Base-by-base conservation (phyloP, 129 eudicot genomes). In the Tanacetum coccineum region DNA sequence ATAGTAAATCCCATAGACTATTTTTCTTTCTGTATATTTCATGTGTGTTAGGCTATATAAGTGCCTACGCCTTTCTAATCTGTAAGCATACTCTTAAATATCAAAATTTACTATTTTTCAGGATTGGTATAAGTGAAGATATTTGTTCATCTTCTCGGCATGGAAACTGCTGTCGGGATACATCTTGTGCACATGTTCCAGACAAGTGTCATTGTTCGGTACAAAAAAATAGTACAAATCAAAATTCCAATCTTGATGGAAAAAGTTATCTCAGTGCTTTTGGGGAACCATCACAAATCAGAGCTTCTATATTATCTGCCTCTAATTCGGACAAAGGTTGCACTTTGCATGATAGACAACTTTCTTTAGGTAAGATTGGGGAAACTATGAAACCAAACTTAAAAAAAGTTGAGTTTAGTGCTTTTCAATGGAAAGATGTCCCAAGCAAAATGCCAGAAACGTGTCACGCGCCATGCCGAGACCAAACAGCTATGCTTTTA, bases 401-500 rank as follows among this genome's bases (percentile, higher is more conserved):
- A 32, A 77, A 77, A 62, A 77, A 76, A 19, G 78, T 42, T 9
- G 79, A 74, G 46, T 74, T 65, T 47, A 72, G 58, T 66, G 59
- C 78, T 66, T 84, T 78, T 74, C 82, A 82, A 26, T 87, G 90
- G 95, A 79, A 82, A 77, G 85, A 87, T 73, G 90, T 84, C 59
- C 91, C 95, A 13, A 79, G 50, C 48, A 81, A 80, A 73, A 55
- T 60, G 42, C 40, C 68, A 25, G 73, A 30, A 71, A 74, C 21
- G 30, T 52, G 67, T 25, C 75, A 79, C 17, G 20, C 53, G 70
- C 68, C 81, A 52, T 66, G 83, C 55, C 46, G 52, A 55, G 75
- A 83, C 59, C 74, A 32, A 18, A 66, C 64, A 21, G 49, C 56
- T 15, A 57, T 62, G 72, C 47, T 72, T 18, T 26, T 59, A 18